Conservation (phyloP, 1,284 basidiomycete species). For the Papiliotrema fonsecae region DNA sequence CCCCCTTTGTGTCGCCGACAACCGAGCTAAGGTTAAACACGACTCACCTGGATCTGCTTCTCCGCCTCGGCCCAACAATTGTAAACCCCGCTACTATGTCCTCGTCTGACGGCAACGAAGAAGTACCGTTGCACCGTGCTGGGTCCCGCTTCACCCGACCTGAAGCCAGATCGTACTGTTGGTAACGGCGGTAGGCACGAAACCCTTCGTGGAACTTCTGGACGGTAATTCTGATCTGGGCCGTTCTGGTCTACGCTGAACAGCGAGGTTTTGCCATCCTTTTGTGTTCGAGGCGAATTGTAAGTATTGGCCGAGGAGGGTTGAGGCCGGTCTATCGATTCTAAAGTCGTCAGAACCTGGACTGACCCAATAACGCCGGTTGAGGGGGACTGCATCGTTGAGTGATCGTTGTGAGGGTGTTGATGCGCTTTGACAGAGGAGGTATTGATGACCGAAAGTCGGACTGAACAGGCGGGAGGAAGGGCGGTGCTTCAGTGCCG, state of each 20-base stretch:
- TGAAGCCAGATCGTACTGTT: conserved; percentile 8
- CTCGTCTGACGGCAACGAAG: conserved; percentile 27
- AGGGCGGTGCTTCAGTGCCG: no score
- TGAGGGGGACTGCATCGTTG: no score
- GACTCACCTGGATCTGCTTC: conserved; percentile 25
- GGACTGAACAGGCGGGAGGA: no score
- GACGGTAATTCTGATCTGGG: neutral
- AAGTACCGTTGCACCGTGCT: conserved; percentile 17
- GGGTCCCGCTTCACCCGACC: neutral
- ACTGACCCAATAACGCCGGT: neutral
- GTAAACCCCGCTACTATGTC: conserved; percentile 23
- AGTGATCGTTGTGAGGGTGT: no score
- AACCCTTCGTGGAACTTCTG: conserved; percentile 6
- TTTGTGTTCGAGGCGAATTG: neutral
- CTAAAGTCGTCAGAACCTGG: neutral
- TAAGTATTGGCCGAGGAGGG: neutral
- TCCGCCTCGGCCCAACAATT: conserved; percentile 26
- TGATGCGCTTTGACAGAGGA: no score
- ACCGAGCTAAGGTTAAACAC: neutral
- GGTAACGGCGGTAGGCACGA: conserved; percentile 19
- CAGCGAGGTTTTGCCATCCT: neutral
- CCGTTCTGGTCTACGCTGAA: neutral
- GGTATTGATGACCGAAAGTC: no score
- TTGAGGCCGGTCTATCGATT: conserved; percentile 2
- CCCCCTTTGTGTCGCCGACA: no score